Evolutionary conservation across 352 stramenopile species (phyloP).

Genomic region (Peronospora farinosa): DNA sequence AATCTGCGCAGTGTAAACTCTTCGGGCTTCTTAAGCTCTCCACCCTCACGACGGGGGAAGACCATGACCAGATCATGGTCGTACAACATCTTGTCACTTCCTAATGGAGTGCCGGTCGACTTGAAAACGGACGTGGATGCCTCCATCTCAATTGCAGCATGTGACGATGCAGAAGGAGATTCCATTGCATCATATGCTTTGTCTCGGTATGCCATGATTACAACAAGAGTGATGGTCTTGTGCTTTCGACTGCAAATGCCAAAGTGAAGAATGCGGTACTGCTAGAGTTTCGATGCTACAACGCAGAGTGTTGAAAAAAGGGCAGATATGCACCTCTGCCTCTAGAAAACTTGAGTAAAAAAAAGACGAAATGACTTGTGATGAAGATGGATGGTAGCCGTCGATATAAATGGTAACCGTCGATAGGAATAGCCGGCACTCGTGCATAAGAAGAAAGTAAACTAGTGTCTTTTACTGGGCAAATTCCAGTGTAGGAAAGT

Average conservation of each 20-base stretch:
- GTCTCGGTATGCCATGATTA: slow-evolving; percentile 3
- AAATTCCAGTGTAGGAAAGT: too few species aligned
- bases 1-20: slow-evolving; percentile 61
- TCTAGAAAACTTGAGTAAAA: too few species aligned
- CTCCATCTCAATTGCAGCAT: slow-evolving; percentile 35
- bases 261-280: slow-evolving; percentile 16
- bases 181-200: slow-evolving; percentile 35
- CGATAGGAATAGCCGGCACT: too few species aligned
- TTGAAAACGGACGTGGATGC: slow-evolving; percentile 23
- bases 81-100: slow-evolving; percentile 50
- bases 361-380: too few species aligned
- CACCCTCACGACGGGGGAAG: slow-evolving; percentile 57
- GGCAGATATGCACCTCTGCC: too few species aligned
- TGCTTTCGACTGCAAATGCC: slow-evolving; percentile 11
- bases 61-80: slow-evolving; percentile 79
- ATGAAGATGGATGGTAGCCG: too few species aligned
- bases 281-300: slow-evolving; percentile 7
- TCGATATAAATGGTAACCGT: too few species aligned
- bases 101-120: background rate
- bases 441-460: too few species aligned
- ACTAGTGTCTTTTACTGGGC: too few species aligned
- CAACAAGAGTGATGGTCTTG: slow-evolving; percentile 15
- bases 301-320: background rate
- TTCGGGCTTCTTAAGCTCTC: slow-evolving; percentile 57
- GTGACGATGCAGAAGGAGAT: slow-evolving; percentile 30